Conservation (phyloP, 352 stramenopile genomes). For the Aphanomyces cochlioides region DNA sequence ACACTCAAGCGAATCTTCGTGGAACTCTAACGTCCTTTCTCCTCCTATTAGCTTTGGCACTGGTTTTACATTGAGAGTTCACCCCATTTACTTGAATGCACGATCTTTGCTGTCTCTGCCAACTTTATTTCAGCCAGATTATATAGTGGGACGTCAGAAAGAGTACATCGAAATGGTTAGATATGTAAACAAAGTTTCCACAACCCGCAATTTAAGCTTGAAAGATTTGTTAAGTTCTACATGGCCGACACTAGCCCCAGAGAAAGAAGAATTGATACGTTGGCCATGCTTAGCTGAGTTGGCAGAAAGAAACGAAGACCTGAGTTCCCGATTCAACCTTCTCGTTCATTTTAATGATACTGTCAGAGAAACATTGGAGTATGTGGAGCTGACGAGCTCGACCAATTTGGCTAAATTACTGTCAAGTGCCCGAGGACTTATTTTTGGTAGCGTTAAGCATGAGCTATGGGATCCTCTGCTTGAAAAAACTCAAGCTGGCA, state of each 20-base stretch:
- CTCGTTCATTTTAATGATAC: constrained; percentile 66
- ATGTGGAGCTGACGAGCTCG: constrained; percentile 33
- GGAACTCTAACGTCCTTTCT: background rate
- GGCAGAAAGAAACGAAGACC: constrained; percentile 32
- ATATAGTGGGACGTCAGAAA: constrained; percentile 3
- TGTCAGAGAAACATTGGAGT: constrained; percentile 52
- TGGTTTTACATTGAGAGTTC: background rate
- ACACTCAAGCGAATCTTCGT: background rate
- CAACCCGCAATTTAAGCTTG: constrained; percentile 44
- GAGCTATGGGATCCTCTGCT: constrained; percentile 67
- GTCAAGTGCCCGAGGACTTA: constrained; percentile 35
- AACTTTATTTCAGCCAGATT: background rate
- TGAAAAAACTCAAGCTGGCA: constrained; percentile 42
- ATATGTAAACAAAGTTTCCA: constrained; percentile 66
- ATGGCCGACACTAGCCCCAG: constrained; percentile 60
- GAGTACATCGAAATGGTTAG: constrained; percentile 55
- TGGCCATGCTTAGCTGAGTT: constrained; percentile 67
- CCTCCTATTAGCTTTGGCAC: background rate
- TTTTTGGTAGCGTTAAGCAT: constrained; percentile 71
- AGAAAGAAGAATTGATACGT: constrained; percentile 52
- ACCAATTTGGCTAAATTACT: constrained; percentile 5
- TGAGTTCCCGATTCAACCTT: constrained; percentile 55
- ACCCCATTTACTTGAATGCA: constrained; percentile 1
- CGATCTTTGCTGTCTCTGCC: background rate
- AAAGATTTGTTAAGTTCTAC: constrained; percentile 45